Conservation (phyloP, 2,329 filamentous ascomycete genomes). For the Epichloe gansuensis region DNA sequence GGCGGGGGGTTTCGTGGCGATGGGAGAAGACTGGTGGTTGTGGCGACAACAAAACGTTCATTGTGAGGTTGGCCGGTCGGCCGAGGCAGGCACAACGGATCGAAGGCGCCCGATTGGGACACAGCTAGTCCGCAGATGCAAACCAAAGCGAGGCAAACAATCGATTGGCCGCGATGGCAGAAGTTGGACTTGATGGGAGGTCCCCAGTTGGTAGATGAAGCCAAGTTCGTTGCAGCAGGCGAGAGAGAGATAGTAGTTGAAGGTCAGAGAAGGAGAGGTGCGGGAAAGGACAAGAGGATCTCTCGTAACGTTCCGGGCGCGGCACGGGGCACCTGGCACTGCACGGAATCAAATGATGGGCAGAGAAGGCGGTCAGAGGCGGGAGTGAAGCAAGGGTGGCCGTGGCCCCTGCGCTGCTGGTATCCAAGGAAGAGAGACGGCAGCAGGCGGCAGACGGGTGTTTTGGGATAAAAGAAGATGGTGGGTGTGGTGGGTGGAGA, state of each 20-base stretch:
- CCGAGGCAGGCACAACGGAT: background rate
- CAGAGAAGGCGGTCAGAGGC: background rate
- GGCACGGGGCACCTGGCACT: background rate
- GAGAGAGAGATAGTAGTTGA: background rate
- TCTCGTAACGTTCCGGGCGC: no score
- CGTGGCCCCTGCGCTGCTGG: background rate
- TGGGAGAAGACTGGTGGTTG: conserved; percentile 47
- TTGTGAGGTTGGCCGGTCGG: conserved; percentile 21
- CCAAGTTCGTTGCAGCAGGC: background rate
- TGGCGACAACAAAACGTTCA: conserved; percentile 51
- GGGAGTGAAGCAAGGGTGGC: background rate
- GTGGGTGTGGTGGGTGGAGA: no score
- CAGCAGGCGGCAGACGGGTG: no score
- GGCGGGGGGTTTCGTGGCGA: conserved; percentile 42
- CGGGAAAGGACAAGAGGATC: background rate
- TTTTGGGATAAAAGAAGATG: no score
- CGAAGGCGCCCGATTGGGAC: background rate
- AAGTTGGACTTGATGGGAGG: background rate
- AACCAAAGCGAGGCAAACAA: background rate
- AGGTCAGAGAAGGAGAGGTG: background rate
- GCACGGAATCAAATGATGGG: background rate
- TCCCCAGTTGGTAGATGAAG: background rate
- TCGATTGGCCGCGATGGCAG: background rate
- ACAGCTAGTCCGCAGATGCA: background rate
- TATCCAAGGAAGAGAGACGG: no score